Conservation (phyloP, 1,139 yeast genomes). For the Casaregolazyma lundiana region DNA sequence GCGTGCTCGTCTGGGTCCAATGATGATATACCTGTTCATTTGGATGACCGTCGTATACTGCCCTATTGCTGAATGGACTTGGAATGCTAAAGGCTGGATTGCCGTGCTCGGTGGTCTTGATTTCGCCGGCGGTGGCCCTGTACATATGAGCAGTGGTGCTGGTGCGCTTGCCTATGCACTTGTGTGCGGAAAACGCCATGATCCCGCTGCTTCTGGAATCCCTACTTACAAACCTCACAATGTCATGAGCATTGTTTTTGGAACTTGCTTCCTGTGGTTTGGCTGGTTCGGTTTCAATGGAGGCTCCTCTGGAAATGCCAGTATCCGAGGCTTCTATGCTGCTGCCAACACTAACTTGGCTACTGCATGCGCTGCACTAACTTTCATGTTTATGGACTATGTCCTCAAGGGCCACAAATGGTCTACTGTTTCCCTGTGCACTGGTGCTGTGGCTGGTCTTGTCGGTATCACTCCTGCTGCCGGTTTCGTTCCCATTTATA, state of each 20-base stretch:
- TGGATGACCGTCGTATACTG: constrained; percentile 97
- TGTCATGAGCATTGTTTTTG: constrained; percentile 74
- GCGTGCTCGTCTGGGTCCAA: constrained; percentile 93
- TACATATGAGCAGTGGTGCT: constrained; percentile 90
- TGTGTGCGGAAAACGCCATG: constrained; percentile 86
- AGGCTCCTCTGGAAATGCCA: constrained; percentile 89
- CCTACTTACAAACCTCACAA: constrained; percentile 81
- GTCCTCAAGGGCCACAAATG: constrained; percentile 85
- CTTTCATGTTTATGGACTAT: constrained; percentile 88
- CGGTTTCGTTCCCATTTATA: constrained; percentile 89
- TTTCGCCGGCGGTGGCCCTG: constrained; percentile 98
- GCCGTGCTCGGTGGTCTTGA: constrained; percentile 77
- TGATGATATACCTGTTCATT: constrained; percentile 87
- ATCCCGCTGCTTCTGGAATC: constrained; percentile 51
- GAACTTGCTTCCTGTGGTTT: constrained; percentile 92
- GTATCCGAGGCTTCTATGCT: constrained; percentile 91
- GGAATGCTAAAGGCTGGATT: constrained; percentile 93
- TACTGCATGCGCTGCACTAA: constrained; percentile 84
- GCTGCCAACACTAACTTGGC: constrained; percentile 89
- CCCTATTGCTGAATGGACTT: constrained; percentile 95
- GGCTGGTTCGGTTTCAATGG: constrained; percentile 99
- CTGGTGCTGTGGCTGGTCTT: constrained; percentile 90
- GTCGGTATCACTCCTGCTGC: constrained; percentile 98
- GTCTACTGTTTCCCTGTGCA: constrained; percentile 92
- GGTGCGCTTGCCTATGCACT: constrained; percentile 93